These are phyloP conservation scores for Rhododendron ferrugineum DNA, from an alignment of 148 eudicot species.

Conservation along the genomic window DNA sequence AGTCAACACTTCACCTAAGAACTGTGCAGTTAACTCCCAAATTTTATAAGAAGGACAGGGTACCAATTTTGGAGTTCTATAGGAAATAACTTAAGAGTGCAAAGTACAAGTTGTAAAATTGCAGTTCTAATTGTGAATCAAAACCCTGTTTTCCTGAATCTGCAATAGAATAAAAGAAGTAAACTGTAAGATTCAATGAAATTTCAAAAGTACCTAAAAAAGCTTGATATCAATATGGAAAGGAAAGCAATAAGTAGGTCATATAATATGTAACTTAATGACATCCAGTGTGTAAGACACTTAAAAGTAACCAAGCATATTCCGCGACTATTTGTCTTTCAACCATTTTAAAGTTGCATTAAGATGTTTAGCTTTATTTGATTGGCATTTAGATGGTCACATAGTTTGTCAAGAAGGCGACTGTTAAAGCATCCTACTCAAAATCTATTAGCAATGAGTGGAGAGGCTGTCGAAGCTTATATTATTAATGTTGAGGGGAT, in stretches of 20 bases:
- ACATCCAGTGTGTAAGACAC: background rate
- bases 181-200: background rate
- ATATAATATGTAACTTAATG: background rate
- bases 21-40: background rate
- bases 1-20: background rate
- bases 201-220: background rate
- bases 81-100: background rate
- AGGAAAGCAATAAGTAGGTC: background rate
- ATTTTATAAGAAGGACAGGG: background rate
- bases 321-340: background rate
- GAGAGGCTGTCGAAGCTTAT: background rate
- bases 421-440: background rate
- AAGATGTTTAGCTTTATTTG: background rate
- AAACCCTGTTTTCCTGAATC: background rate
- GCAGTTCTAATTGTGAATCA: background rate
- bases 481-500: background rate
- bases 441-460: background rate
- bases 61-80: background rate
- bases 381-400: background rate
- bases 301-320: background rate
- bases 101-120: slow-evolving; percentile 6
- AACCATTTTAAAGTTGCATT: background rate
- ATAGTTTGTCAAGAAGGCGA: background rate
- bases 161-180: background rate
- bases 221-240: background rate